Conservation (phyloP, 305 asterid genomes). For the Fraxinus dipetala region DNA sequence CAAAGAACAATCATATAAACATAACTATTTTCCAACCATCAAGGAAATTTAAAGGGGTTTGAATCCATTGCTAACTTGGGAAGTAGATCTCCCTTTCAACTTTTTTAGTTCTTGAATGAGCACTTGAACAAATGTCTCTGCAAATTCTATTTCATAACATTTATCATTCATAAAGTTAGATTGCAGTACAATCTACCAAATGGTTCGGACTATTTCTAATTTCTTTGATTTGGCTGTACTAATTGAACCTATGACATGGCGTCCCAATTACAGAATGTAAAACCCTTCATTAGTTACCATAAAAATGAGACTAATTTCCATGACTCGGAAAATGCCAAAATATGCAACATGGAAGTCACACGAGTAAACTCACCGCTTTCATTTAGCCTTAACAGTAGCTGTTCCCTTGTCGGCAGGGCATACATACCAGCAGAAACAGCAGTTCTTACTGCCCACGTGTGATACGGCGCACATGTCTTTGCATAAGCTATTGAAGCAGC, state of each 20-base stretch:
- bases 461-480: conserved; percentile 94
- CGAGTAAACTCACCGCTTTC: conserved; percentile 62
- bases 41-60: not conserved
- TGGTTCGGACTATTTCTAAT: not conserved
- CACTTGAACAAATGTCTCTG: not conserved
- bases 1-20: not conserved
- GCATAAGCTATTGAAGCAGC: conserved; percentile 83
- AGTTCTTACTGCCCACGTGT: conserved; percentile 91
- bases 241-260: not conserved
- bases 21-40: not conserved
- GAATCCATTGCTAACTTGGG: not conserved
- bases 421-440: conserved; percentile 97
- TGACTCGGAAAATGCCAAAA: not conserved
- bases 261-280: not conserved
- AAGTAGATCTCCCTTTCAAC: not conserved
- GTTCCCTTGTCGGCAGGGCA: conserved; percentile 88
- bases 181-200: not conserved
- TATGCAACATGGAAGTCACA: not conserved
- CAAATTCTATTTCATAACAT: not conserved
- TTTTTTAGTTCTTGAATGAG: not conserved
- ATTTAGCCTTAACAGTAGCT: conserved; percentile 69
- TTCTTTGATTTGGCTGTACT: not conserved
- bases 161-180: not conserved
- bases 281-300: not conserved
- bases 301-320: not conserved